Evolutionary conservation across 1,284 basidiomycete species (phyloP).

Genomic region (Agroathelia rolfsii): DNA sequence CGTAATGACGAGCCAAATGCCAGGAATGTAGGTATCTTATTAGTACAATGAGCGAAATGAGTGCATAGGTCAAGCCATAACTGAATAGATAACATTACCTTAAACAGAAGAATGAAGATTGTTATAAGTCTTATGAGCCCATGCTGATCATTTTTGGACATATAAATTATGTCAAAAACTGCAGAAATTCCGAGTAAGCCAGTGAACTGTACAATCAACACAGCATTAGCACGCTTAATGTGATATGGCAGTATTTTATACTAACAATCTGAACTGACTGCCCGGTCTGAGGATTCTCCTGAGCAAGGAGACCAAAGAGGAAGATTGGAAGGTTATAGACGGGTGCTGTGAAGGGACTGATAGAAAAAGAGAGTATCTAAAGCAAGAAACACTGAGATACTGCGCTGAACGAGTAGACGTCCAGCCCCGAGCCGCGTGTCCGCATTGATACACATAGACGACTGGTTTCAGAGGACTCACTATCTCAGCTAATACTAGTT

Average conservation of each 20-base stretch:
- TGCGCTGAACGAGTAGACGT: background rate
- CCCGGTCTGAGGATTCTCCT: conserved; percentile 53
- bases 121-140: conserved; percentile 47
- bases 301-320: conserved; percentile 62
- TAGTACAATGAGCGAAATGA: conserved; percentile 5
- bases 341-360: conserved; percentile 49
- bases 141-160: conserved; percentile 43
- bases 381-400: too few relatives aligned
- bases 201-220: conserved; percentile 41
- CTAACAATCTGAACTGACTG: conserved; percentile 56
- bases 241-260: background rate
- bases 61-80: background rate
- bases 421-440: background rate
- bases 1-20: conserved; percentile 52
- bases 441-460: conserved; percentile 1
- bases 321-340: conserved; percentile 67
- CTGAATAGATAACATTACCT: conserved; percentile 31
- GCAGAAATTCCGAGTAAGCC: conserved; percentile 49
- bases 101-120: conserved; percentile 53
- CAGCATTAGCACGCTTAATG: conserved; percentile 1
- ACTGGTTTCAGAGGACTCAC: conserved; percentile 27
- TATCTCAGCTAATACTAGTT: conserved; percentile 53
- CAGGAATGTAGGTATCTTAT: conserved; percentile 50
- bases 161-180: conserved; percentile 65
- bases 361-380: conserved; percentile 47